Conservation (phyloP, 345 rosid species). For the Eucalyptus regnans region DNA sequence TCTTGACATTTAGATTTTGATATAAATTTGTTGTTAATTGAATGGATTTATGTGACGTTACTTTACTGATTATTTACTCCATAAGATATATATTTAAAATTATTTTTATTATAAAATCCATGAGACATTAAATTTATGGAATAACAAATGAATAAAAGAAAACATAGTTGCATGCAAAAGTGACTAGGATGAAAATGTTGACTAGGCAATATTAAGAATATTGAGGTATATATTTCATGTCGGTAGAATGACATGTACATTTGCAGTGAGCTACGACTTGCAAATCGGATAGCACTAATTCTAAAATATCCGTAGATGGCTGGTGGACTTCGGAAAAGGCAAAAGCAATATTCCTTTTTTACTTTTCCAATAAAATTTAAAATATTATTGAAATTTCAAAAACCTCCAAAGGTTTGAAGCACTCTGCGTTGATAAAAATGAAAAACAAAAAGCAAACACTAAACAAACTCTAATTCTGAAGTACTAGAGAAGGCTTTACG, state of each 20-base stretch:
- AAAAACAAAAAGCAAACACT: not conserved
- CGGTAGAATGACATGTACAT: fast-evolving
- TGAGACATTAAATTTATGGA: not conserved
- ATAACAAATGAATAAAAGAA: not conserved
- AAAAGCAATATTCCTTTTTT: not conserved
- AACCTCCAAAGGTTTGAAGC: not conserved
- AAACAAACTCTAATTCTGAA: not conserved
- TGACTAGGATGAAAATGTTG: not conserved
- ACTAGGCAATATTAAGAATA: not conserved
- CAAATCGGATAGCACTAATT: too few relatives aligned
- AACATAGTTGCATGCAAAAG: not conserved
- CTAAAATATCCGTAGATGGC: not conserved
- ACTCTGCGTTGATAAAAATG: not conserved
- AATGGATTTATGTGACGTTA: not conserved
- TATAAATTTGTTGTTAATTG: not conserved
- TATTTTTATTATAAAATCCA: not conserved
- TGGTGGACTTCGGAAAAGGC: not conserved
- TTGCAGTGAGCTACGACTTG: too few relatives aligned
- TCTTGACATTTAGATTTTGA: not conserved
- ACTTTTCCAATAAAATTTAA: too few relatives aligned
- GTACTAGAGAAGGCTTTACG: not conserved
- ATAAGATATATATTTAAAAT: not conserved
- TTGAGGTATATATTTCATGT: not conserved
- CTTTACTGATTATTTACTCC: not conserved
- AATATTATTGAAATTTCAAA: not conserved